These are phyloP conservation scores for Umbelopsis sp. DNA, from an alignment of 192 early-diverging fungal genomes.

Conservation along the genomic window DNA sequence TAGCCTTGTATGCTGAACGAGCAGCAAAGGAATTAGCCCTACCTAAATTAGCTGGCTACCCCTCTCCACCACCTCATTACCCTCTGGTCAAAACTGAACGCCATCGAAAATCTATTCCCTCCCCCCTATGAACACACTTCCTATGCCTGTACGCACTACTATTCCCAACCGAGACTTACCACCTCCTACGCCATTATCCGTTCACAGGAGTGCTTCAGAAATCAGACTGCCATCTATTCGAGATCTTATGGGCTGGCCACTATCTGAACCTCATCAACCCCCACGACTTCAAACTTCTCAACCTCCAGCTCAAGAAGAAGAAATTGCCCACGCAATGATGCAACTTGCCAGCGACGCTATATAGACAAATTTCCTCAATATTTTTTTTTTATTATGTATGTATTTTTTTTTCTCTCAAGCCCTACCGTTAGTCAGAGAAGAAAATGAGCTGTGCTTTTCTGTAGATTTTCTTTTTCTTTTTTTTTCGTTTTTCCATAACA, in stretches of 20 bases:
- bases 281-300: background rate
- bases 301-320: constrained; percentile 17
- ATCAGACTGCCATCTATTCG: constrained; percentile 13
- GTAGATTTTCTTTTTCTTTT: too few relatives aligned
- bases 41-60: constrained; percentile 1
- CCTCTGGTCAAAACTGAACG: background rate
- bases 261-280: background rate
- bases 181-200: background rate
- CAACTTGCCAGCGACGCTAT: constrained; percentile 15
- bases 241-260: background rate
- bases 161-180: background rate
- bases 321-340: constrained; percentile 27
- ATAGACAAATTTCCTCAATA: background rate
- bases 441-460: background rate
- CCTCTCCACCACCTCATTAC: background rate
- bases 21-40: background rate
- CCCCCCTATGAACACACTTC: background rate
- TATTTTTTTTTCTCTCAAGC: background rate
- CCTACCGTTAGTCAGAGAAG: background rate
- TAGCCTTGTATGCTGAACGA: background rate
- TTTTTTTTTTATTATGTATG: background rate
- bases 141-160: constrained; percentile 2
- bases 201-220: background rate
- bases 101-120: background rate
- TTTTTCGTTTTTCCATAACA: background rate